phyloP scores from a whole-genome alignment of 345 rosid genomes.

The Rubroshorea leprosula region DNA sequence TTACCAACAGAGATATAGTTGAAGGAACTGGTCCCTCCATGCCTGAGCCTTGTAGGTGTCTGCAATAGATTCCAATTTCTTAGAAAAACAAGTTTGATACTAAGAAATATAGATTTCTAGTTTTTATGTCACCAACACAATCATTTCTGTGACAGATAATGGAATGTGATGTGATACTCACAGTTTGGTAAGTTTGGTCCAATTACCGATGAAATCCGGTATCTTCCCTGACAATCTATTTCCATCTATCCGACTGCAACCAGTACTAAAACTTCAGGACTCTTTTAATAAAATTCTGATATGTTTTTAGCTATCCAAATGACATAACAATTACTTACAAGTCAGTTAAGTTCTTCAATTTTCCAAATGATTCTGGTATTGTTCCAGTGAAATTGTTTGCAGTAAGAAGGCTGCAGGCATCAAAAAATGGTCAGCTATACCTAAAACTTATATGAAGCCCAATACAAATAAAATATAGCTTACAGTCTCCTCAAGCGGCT shows the following conservation, averaged over 20 bases:
- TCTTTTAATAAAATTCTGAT: not conserved
- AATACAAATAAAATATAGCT: slow-evolving; percentile 9
- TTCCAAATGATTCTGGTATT: slow-evolving; percentile 64
- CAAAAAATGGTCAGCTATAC: not conserved
- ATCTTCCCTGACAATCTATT: slow-evolving; percentile 62
- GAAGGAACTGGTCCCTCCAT: slow-evolving; percentile 90
- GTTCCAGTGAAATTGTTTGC: slow-evolving; percentile 65
- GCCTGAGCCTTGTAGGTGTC: slow-evolving; percentile 76
- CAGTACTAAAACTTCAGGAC: not conserved
- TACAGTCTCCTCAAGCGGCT: slow-evolving; percentile 47
- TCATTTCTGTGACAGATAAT: not conserved
- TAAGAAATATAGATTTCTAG: not conserved
- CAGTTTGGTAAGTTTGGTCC: slow-evolving; percentile 59
- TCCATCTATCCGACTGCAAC: slow-evolving; percentile 76
- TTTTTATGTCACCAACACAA: not conserved
- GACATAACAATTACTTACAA: slow-evolving; percentile 46
- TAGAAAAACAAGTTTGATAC: not conserved
- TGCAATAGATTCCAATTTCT: slow-evolving; percentile 19
- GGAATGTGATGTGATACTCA: slow-evolving; percentile 28
- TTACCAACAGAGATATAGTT: slow-evolving; percentile 43
- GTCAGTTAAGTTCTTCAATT: slow-evolving; percentile 56
- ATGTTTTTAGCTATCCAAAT: not conserved
- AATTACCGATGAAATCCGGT: slow-evolving; percentile 75
- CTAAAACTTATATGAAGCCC: not conserved
- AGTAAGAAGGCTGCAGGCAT: slow-evolving; percentile 48